Percentiles rank a stretch among this genome's conserved stretches.
These are phyloP conservation scores for Rossbeevera mucosa DNA, from an alignment of 768 basidiomycete species.

Conservation along the genomic window DNA sequence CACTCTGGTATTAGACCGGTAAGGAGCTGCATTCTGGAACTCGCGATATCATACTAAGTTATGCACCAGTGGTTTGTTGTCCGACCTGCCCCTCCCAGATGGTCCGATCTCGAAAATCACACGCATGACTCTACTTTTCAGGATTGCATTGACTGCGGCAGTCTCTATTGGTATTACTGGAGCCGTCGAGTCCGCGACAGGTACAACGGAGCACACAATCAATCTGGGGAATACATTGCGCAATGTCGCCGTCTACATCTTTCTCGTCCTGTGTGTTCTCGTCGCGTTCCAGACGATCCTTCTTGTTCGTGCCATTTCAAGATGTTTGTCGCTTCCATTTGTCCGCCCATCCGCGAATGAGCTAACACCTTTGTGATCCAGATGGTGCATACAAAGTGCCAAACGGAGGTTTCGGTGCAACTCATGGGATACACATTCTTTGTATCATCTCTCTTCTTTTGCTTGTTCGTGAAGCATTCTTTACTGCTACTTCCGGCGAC, in stretches of 20 bases:
- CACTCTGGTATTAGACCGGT: conserved; percentile 32
- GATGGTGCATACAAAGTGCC: conserved; percentile 21
- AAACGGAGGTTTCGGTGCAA: conserved; percentile 15
- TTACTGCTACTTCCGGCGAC: conserved; percentile 22
- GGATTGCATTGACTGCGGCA: conserved; percentile 20
- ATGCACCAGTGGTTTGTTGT: conserved; percentile 15
- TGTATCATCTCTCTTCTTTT: conserved; percentile 22
- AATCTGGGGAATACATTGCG: conserved; percentile 20
- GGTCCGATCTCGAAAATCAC: conserved; percentile 20
- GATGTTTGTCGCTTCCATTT: conserved; percentile 10
- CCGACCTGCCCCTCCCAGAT: conserved; percentile 22
- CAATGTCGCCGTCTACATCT: conserved; percentile 24
- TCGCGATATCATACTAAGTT: neutral
- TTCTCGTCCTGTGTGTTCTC: conserved; percentile 26
- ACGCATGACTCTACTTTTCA: conserved; percentile 22
- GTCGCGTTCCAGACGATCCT: conserved; percentile 25
- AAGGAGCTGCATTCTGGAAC: neutral
- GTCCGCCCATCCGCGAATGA: neutral
- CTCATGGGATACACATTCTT: conserved; percentile 25
- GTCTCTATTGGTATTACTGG: conserved; percentile 27
- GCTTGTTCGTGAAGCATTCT: conserved; percentile 30
- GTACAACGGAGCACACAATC: conserved; percentile 4
- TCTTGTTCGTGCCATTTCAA: conserved; percentile 13
- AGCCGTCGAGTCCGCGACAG: conserved; percentile 15
- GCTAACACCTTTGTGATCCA: conserved; percentile 6